A percentile compares a stretch with the other conserved stretches of the same genome.
Conservation (phyloP, 805 yeast genomes). For the Debaryomyces hansenii region DNA sequence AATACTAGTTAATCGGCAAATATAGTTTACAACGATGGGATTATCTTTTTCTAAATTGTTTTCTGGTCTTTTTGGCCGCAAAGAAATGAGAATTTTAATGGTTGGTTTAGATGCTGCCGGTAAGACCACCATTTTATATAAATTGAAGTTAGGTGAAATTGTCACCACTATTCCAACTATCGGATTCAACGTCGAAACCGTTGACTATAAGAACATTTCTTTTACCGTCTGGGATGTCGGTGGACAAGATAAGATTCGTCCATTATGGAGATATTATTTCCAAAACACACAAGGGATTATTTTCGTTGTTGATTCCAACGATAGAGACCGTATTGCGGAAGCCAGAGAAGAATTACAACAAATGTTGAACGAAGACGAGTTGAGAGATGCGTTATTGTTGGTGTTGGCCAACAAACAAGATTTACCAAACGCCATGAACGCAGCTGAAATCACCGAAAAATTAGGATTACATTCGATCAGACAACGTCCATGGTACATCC, state of each 20-base stretch:
- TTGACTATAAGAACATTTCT: conserved; percentile 43
- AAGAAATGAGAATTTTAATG: conserved; percentile 46
- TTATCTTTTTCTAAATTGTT: conserved; percentile 40
- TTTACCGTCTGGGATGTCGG: conserved; percentile 47
- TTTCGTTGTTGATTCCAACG: conserved; percentile 44
- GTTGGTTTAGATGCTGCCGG: conserved; percentile 47
- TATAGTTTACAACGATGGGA: conserved; percentile 25
- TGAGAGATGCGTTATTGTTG: conserved; percentile 41
- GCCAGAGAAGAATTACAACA: conserved; percentile 45
- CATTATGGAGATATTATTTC: conserved; percentile 46
- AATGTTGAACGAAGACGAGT: conserved; percentile 45
- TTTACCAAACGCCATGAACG: conserved; percentile 46
- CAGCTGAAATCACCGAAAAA: conserved; percentile 44
- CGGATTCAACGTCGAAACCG: conserved; percentile 45
- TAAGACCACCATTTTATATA: conserved; percentile 42
- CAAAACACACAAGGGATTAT: conserved; percentile 45
- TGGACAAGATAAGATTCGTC: conserved; percentile 45
- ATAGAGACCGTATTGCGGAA: conserved; percentile 43
- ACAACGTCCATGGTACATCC: conserved; percentile 46
- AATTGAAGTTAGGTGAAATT: conserved; percentile 43
- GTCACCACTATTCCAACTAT: conserved; percentile 45
- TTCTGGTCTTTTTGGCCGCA: conserved; percentile 41
- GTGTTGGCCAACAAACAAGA: conserved; percentile 45
- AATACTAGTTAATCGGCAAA: not conserved
- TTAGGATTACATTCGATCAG: conserved; percentile 44